phyloP scores from a whole-genome alignment of 2,329 filamentous ascomycete species.

The Aspergillus clavatus region DNA sequence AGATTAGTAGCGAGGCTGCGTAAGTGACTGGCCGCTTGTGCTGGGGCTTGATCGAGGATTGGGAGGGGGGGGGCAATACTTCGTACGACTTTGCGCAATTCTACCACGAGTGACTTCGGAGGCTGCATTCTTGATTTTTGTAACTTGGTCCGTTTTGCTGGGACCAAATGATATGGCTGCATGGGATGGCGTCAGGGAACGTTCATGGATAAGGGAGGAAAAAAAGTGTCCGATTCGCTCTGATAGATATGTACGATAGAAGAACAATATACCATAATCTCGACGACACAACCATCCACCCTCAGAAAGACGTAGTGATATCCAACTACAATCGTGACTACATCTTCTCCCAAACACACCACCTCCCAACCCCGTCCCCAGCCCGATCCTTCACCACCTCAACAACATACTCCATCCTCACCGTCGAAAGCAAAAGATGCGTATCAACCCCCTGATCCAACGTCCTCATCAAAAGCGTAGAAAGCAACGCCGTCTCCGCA shows the following conservation, averaged over 20 bases:
- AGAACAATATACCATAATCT: neutral
- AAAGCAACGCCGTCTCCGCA: conserved; percentile 16
- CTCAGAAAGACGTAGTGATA: neutral
- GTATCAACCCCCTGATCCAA: conserved; percentile 38
- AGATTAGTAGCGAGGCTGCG: conserved; percentile 14
- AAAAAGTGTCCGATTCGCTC: neutral
- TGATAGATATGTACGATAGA: conserved; percentile 12
- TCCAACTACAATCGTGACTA: neutral
- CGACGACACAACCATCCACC: neutral
- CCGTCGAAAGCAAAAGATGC: conserved; percentile 34
- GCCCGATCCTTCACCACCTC: conserved; percentile 40
- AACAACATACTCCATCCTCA: conserved; percentile 22
- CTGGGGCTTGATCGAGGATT: too few species aligned
- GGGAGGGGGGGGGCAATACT: neutral
- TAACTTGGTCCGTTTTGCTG: conserved; percentile 23
- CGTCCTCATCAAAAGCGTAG: conserved; percentile 31
- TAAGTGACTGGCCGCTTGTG: neutral
- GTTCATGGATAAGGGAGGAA: neutral
- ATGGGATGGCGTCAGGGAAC: conserved; percentile 18
- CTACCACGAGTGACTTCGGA: conserved; percentile 4
- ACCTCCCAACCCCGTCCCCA: conserved; percentile 33
- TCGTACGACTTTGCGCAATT: neutral
- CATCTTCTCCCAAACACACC: conserved; percentile 28
- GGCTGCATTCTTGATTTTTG: too few species aligned
- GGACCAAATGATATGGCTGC: conserved; percentile 6